Conservation (phyloP, 306 rosid genomes). For the Cicer cuneatum region DNA sequence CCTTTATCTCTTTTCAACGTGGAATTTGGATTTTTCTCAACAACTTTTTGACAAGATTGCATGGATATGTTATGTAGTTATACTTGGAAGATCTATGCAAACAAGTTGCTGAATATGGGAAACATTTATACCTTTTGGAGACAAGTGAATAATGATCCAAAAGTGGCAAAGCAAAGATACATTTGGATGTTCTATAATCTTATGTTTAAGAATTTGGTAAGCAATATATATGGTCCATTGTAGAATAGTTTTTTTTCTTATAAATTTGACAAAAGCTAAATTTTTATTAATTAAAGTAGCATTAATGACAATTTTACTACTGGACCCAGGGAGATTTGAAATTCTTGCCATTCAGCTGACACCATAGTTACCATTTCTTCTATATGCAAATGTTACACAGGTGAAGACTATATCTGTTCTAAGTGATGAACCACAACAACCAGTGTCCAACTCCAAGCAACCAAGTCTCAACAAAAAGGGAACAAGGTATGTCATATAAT, state of each 20-base stretch:
- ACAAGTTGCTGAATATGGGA: conserved; percentile 78
- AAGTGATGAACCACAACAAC: conserved; percentile 55
- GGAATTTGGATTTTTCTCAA: too few species aligned
- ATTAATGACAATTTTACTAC: too few species aligned
- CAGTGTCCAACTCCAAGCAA: conserved; percentile 50
- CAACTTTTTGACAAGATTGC: background rate
- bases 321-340: background rate
- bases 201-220: conserved; percentile 70
- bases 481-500: conserved; percentile 52
- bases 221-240: background rate
- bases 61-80: conserved; percentile 59
- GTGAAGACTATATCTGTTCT: conserved; percentile 62
- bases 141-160: conserved; percentile 66
- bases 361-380: conserved; percentile 32
- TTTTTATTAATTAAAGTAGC: too few species aligned
- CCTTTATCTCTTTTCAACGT: too few species aligned
- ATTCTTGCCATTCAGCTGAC: too few species aligned
- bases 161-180: conserved; percentile 80
- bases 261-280: too few species aligned
- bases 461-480: conserved; percentile 42
- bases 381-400: conserved; percentile 49
- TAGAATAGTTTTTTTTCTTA: too few species aligned
- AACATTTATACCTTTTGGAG: conserved; percentile 77
- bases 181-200: conserved; percentile 75
- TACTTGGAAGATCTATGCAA: conserved; percentile 92